These are phyloP conservation scores for Leccinellum albellum DNA, from an alignment of 768 basidiomycete species.

Conservation along the genomic window DNA sequence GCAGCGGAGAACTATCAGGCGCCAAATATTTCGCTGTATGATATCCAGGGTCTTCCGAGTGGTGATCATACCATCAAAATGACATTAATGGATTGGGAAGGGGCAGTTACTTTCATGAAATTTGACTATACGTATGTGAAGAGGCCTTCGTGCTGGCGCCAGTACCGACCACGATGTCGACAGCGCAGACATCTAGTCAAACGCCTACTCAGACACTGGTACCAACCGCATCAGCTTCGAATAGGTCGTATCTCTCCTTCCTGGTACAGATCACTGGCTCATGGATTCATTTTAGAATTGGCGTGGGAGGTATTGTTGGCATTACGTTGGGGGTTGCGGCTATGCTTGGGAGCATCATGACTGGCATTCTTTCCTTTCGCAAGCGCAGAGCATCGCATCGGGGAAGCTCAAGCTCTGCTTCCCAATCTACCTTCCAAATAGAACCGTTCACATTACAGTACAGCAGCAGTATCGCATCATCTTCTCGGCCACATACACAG, in stretches of 20 bases:
- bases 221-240: background rate
- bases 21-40: conserved; percentile 20
- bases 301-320: conserved; percentile 12
- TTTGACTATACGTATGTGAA: conserved; percentile 26
- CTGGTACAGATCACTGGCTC: background rate
- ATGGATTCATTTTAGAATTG: conserved; percentile 8
- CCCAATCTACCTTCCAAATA: background rate
- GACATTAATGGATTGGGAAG: conserved; percentile 21
- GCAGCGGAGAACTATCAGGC: conserved; percentile 10
- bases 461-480: background rate
- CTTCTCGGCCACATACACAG: background rate
- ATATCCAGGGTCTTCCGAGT: conserved; percentile 11
- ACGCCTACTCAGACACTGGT: background rate
- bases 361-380: conserved; percentile 6
- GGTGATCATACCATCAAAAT: conserved; percentile 21
- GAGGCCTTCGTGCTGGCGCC: conserved; percentile 13
- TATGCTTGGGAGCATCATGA: background rate
- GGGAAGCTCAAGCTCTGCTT: background rate
- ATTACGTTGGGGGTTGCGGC: conserved; percentile 9
- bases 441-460: conserved; percentile 5
- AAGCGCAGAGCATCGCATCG: background rate
- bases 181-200: background rate
- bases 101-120: conserved; percentile 16
- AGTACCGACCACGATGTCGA: background rate
- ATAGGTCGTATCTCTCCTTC: conserved; percentile 7